phyloP scores from a whole-genome alignment of 2,329 filamentous ascomycete genomes.

The Achaetomium macrosporum region DNA sequence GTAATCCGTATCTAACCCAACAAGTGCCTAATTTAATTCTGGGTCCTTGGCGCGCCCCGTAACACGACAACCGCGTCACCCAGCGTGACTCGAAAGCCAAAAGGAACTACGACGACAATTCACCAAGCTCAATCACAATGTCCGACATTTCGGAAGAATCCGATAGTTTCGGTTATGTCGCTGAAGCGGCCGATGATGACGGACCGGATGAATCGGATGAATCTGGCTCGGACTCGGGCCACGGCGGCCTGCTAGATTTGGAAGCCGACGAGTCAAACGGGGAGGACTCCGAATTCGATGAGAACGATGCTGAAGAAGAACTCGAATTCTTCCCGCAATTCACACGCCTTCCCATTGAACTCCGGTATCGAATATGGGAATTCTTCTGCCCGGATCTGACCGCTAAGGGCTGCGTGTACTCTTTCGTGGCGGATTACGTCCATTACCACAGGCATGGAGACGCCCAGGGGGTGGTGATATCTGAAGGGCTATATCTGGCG shows the following conservation, averaged over 20 bases:
- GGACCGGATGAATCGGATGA: conserved; percentile 20
- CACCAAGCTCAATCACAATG: neutral
- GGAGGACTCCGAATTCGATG: conserved; percentile 11
- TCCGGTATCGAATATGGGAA: conserved; percentile 33
- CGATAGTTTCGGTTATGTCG: conserved; percentile 4
- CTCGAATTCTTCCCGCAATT: conserved; percentile 31
- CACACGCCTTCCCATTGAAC: conserved; percentile 30
- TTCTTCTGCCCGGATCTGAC: conserved; percentile 30
- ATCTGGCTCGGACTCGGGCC: neutral
- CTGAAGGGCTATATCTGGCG: conserved; percentile 21
- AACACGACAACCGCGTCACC: neutral
- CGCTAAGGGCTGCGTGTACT: conserved; percentile 26
- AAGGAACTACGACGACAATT: no score
- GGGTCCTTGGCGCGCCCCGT: no score
- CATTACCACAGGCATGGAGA: neutral
- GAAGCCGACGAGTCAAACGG: conserved; percentile 29
- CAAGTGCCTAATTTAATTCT: no score
- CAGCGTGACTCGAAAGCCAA: neutral
- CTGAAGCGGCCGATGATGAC: neutral
- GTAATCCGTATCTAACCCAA: no score
- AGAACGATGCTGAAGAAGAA: neutral
- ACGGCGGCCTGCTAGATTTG: conserved; percentile 26
- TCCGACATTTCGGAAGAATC: conserved; percentile 13
- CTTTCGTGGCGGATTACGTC: conserved; percentile 3
- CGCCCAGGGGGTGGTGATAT: conserved; percentile 2